Conservation (phyloP, 2,329 filamentous ascomycete genomes). For the Pseudogymnoascus sp. region DNA sequence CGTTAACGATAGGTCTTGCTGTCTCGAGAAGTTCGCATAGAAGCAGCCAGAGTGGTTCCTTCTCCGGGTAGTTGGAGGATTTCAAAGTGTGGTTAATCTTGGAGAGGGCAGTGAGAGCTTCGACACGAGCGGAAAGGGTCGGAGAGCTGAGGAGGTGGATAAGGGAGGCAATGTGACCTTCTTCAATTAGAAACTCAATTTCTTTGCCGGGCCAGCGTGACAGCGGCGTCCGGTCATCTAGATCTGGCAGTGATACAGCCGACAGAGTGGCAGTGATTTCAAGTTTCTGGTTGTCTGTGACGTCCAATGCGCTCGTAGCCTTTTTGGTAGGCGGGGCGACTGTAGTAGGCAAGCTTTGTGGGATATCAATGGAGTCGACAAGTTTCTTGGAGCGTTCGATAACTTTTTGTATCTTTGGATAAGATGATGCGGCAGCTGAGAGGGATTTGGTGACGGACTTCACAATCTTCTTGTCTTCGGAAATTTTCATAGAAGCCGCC, state of each 20-base stretch:
- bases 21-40: conserved; percentile 77
- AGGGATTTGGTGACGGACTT: conserved; percentile 39
- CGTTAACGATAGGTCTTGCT: conserved; percentile 45
- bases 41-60: conserved; percentile 70
- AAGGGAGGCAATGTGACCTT: conserved; percentile 63
- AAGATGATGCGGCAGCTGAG: conserved; percentile 30
- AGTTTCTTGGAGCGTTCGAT: conserved; percentile 23
- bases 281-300: neutral
- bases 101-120: conserved; percentile 63
- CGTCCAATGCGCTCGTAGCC: neutral
- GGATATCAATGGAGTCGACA: conserved; percentile 22
- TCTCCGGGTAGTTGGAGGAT: conserved; percentile 66
- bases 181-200: conserved; percentile 70
- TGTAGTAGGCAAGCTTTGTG: conserved; percentile 9
- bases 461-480: conserved; percentile 43
- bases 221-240: conserved; percentile 44
- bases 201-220: conserved; percentile 68
- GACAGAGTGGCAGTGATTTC: neutral
- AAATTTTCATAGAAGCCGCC: conserved; percentile 43
- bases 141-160: conserved; percentile 69
- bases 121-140: conserved; percentile 68
- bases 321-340: neutral
- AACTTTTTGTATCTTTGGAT: conserved; percentile 28
- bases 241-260: conserved; percentile 16
- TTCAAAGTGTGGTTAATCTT: conserved; percentile 58